These are phyloP conservation scores for Suillus sp. DNA, from an alignment of 768 basidiomycete species.

Conservation along the genomic window DNA sequence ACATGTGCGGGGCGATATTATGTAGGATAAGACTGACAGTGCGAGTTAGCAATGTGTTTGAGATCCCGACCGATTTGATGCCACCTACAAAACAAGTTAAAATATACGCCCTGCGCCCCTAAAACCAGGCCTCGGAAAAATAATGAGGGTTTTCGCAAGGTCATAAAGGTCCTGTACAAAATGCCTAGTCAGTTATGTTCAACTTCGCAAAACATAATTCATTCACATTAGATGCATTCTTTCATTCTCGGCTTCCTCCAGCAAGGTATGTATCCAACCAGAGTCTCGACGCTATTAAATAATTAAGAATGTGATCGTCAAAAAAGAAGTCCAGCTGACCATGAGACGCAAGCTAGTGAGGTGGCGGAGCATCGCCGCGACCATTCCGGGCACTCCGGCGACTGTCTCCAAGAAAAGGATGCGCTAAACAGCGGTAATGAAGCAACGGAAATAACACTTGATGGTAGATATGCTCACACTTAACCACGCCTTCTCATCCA, in stretches of 20 bases:
- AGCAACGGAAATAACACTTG: slow-evolving; percentile 31
- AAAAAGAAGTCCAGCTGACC: slow-evolving; percentile 45
- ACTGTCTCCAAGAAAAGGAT: slow-evolving; percentile 82
- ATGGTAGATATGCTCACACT: slow-evolving; percentile 43
- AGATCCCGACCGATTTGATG: slow-evolving; percentile 5
- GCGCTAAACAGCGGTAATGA: slow-evolving; percentile 34
- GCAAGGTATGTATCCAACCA: slow-evolving; percentile 88
- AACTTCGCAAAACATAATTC: slow-evolving; percentile 7
- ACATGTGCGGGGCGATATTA: slow-evolving; percentile 71
- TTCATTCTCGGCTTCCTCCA: slow-evolving; percentile 97
- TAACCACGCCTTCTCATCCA: slow-evolving; percentile 80
- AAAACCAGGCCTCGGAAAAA: slow-evolving; percentile 84
- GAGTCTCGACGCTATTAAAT: slow-evolving; percentile 48
- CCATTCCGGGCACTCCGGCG: slow-evolving; percentile 97
- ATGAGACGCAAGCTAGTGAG: slow-evolving; percentile 85
- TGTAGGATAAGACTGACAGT: slow-evolving; percentile 67
- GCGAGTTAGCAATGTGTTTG: slow-evolving; percentile 18
- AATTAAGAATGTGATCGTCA: slow-evolving; percentile 12
- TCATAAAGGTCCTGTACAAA: slow-evolving; percentile 86
- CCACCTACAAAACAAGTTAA: slow-evolving; percentile 80
- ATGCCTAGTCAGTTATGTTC: slow-evolving; percentile 16
- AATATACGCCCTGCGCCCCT: slow-evolving; percentile 90
- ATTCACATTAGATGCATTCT: slow-evolving; percentile 90
- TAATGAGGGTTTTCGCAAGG: slow-evolving; percentile 75
- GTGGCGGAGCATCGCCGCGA: slow-evolving; percentile 86